These are phyloP conservation scores for Didymella arachidicola DNA, from an alignment of 2,329 filamentous ascomycete genomes.

Conservation along the genomic window DNA sequence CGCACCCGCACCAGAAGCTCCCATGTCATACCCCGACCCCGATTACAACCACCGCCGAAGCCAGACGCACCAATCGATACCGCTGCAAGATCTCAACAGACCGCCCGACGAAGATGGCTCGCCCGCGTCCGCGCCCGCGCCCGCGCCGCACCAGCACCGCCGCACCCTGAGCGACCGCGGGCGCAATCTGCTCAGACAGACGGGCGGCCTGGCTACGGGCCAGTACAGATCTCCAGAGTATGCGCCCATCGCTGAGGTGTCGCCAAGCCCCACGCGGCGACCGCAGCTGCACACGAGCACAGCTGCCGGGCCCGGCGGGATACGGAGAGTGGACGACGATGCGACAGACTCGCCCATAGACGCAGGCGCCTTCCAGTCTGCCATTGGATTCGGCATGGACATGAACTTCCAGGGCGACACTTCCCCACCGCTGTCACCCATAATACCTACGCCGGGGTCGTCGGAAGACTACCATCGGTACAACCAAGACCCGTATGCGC, in stretches of 20 bases:
- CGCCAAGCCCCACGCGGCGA: constrained; percentile 57
- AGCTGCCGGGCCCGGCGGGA: constrained; percentile 38
- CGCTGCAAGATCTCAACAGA: constrained; percentile 65
- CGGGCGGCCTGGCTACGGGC: constrained; percentile 53
- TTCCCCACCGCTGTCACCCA: constrained; percentile 34
- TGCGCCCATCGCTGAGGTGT: constrained; percentile 61
- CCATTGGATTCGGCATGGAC: constrained; percentile 57
- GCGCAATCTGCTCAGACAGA: constrained; percentile 56
- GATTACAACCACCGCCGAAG: constrained; percentile 53
- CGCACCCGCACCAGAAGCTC: constrained; percentile 39
- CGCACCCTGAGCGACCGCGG: constrained; percentile 59
- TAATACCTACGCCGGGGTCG: constrained; percentile 43
- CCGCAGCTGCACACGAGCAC: constrained; percentile 50
- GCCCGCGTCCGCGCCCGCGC: constrained; percentile 37
- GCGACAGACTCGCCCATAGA: constrained; percentile 54
- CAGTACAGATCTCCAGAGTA: constrained; percentile 56
- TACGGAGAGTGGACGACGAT: constrained; percentile 44
- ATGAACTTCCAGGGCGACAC: constrained; percentile 56
- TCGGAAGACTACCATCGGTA: constrained; percentile 55
- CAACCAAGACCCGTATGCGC: constrained; percentile 38
- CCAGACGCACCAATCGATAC: constrained; percentile 70
- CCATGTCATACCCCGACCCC: constrained; percentile 60
- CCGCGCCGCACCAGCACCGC: constrained; percentile 46
- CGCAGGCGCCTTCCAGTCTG: constrained; percentile 57
- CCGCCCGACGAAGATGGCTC: constrained; percentile 48